Evolutionary conservation across 2,329 filamentous ascomycete species (phyloP).

Genomic region (Oidium heveae): DNA sequence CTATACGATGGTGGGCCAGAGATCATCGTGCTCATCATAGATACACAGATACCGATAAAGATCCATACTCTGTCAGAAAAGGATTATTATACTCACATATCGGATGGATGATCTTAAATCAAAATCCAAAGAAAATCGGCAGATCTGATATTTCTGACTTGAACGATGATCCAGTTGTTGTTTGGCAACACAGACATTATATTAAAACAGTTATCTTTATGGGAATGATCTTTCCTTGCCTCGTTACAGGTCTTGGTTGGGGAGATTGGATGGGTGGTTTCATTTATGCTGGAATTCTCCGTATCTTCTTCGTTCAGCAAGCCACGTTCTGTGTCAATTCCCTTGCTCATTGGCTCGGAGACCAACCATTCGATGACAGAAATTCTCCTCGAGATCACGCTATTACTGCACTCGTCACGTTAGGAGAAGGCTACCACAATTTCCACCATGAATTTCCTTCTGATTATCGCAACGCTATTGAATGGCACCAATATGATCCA

Average conservation of each 20-base stretch:
- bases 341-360: slow-evolving; percentile 71
- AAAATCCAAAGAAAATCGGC: slow-evolving; percentile 72
- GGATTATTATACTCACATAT: slow-evolving; percentile 63
- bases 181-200: slow-evolving; percentile 76
- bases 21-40: slow-evolving; percentile 74
- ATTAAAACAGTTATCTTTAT: slow-evolving; percentile 56
- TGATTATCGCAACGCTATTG: slow-evolving; percentile 75
- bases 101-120: slow-evolving; percentile 84
- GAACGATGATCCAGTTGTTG: slow-evolving; percentile 63
- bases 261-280: slow-evolving; percentile 61
- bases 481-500: slow-evolving; percentile 80
- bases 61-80: slow-evolving; percentile 78
- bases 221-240: slow-evolving; percentile 49
- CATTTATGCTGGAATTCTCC: slow-evolving; percentile 63
- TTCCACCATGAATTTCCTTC: slow-evolving; percentile 91
- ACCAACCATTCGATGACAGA: slow-evolving; percentile 80
- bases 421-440: slow-evolving; percentile 82
- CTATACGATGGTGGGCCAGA: slow-evolving; percentile 71
- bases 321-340: slow-evolving; percentile 88
- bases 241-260: slow-evolving; percentile 57
- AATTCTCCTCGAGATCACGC: slow-evolving; percentile 77
- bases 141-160: slow-evolving; percentile 73
- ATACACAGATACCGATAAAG: slow-evolving; percentile 81
- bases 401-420: slow-evolving; percentile 61
- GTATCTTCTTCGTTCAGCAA: slow-evolving; percentile 77